Conservation (phyloP, 306 rosid genomes). For the Malus domestica region ASM211411v1 NC_041803.1:2807501-2808000, state of each 20-base stretch:
- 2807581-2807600: neutral
- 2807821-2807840: conserved; percentile 85
- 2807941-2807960: conserved; percentile 39
- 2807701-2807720: conserved; percentile 13
- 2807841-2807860: conserved; percentile 98
- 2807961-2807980: conserved; percentile 15
- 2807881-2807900: conserved; percentile 64
- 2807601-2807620: neutral
- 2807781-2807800: conserved; percentile 13
- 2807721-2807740: conserved; percentile 2
- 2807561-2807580: neutral
- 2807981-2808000: conserved; percentile 21
- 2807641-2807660: neutral
- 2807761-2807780: conserved; percentile 16
- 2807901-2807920: conserved; percentile 24
- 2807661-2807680: neutral
- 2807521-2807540: neutral
- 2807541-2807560: neutral
- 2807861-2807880: conserved; percentile 84
- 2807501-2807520: neutral
- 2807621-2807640: neutral
- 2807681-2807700: neutral
- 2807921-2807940: conserved; percentile 18
- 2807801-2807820: conserved; percentile 64
- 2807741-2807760: neutral